Evolutionary conservation across 2,329 filamentous ascomycete species (phyloP), one percentile per base, ranked within the genome.

Genomic region (Clathrospora elynae): DNA sequence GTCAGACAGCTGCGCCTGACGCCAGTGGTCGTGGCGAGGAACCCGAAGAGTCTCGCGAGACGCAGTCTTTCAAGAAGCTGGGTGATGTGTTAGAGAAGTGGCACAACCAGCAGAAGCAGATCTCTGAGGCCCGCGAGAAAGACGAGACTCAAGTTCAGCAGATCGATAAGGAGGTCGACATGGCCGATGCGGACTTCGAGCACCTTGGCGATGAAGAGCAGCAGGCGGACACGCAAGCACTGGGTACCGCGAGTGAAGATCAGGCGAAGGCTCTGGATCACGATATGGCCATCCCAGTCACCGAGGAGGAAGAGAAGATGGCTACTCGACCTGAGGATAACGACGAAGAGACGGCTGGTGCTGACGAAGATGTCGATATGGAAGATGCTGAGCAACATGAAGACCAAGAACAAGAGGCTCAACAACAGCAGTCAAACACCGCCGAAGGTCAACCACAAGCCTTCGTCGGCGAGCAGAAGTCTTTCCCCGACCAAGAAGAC

Each of bases 61-160:
- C 76, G 31, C 83, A 93, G 55, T 88, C 90, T 1, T 96, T 96
- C 78, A 93, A 93, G 73, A 95, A 96, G 64, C 81, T 99, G 19
- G 93, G 93, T 14, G 90, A 99, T 73, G 87, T 90, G 5, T 78
- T 99, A 20, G 91, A 97, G 68, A 83, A 86, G 58, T 99, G 91
- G 89, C 91, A 97, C 69, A 83, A 88, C 45, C 88, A 90, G 62
- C 88, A 95, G 61, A 83, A 82, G 32, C 87, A 96, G 49, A 97
- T 99, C 57, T 70, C 67, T 9, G 68, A 74, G 20, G 60, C 71
- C 3, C 60, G 46, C 2, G 56, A 71, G 34, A 78, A 82, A 32
- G 74, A 78, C 9, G 71, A 78, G 13, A 76, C 80, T 20, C 71
- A 82, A 53, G 73, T 76, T 36, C 63, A 72, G 45, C 66, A 71